Base-by-base conservation (phyloP, 2,329 filamentous ascomycete genomes). In the Proliferodiscus dingleyae region DNA sequence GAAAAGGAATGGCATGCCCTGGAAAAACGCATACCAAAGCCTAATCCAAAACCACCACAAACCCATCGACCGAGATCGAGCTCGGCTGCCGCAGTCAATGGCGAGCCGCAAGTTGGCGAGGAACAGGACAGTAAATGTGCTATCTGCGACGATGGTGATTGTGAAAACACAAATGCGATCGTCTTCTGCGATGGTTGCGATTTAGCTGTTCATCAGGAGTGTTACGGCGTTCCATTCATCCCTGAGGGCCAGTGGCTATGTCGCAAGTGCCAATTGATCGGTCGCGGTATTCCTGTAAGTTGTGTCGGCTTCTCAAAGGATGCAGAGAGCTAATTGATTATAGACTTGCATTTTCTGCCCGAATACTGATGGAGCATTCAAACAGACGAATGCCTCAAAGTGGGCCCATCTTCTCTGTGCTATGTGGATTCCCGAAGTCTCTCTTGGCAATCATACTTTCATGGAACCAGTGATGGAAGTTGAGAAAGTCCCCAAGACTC, bases 141-240 rank as follows among this genome's bases (percentile, higher is more conserved):
- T 18, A 94, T 98, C 47, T 98, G 93, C 64, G 93, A 98, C 63
- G 93, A 98, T 61, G 93, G 93, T n/a, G 93, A 98, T 63, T 98
- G 93, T 62, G 93, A 98, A 68, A 98, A 98, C 66, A 94, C 93
- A 18, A 98, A 98, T 62, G 93, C 93, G 1, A 98, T 98, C 61
- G 93, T 98, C 18, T 98, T 98, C 63, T 98, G 93, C 64, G 93
- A 98, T 64, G 93, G 93, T 3, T 98, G 93, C 67, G 94, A 98
- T 67, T 73, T 98, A 41, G 93, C 93, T 3, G 93, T 98, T 8
- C 93, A 98, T 66, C 93, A 98, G 66, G 93, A 98, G 70, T 98
- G 93, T 67, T 98, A 98, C 63, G 93, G 93, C 45, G 93, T 98
- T 37, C 93, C 93, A 1, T 98, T 96, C 66, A 98, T 98, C 55